Evolutionary conservation across 441 rosid species (phyloP).

Genomic region (Hura crepitans): DNA sequence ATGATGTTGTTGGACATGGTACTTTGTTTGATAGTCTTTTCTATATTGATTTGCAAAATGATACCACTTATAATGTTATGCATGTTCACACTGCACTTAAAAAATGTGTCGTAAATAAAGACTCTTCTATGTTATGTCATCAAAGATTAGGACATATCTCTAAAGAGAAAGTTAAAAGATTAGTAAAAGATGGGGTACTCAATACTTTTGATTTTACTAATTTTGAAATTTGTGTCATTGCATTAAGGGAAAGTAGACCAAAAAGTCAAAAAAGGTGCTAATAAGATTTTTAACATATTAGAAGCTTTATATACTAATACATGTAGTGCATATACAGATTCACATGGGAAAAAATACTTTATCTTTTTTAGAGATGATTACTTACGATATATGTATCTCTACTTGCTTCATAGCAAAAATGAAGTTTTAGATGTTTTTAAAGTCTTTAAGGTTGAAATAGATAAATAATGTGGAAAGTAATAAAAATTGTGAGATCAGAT

Average conservation of each 20-base stretch:
- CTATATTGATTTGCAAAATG: too few relatives aligned
- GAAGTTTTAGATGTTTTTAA: conserved; percentile 13
- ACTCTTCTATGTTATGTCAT: too few relatives aligned
- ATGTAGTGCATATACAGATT: neutral
- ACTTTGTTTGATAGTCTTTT: too few relatives aligned
- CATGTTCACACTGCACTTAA: too few relatives aligned
- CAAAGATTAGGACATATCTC: too few relatives aligned
- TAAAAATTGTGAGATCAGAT: too few relatives aligned
- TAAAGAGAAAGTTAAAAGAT: too few relatives aligned
- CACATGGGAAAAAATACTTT: neutral
- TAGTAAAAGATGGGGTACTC: neutral
- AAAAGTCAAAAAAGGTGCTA: neutral
- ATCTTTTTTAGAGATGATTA: neutral
- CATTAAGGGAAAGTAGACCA: neutral
- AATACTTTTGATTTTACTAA: neutral
- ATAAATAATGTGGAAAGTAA: too few relatives aligned
- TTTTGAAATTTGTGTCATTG: neutral
- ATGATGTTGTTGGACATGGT: too few relatives aligned
- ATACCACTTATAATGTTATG: too few relatives aligned
- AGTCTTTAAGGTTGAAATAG: neutral
- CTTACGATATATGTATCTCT: neutral
- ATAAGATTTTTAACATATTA: neutral
- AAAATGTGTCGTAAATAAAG: too few relatives aligned
- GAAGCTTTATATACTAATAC: neutral
- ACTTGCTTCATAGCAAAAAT: conserved; percentile 13